Evolutionary conservation across 2,329 filamentous ascomycete genomes (phyloP).

Genomic region (Helotiales sp.): DNA sequence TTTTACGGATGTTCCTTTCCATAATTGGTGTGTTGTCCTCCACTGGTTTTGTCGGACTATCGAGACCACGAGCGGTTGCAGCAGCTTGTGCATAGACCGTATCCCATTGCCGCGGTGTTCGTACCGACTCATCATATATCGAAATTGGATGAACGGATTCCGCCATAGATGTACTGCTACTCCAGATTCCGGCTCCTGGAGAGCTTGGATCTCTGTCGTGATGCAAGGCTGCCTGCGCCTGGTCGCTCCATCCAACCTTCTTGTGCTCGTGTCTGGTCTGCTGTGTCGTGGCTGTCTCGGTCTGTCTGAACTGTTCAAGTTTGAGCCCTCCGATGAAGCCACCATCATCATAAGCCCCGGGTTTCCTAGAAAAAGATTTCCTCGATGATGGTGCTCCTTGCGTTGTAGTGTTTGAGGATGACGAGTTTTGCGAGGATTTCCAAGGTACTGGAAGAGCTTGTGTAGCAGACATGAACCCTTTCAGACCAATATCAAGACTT

Average conservation of each 20-base stretch:
- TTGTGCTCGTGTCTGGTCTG: constrained; percentile 20
- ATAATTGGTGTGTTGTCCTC: constrained; percentile 26
- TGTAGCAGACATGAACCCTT: constrained; percentile 28
- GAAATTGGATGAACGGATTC: constrained; percentile 23
- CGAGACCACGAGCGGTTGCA: background rate
- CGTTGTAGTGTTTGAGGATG: constrained; percentile 10
- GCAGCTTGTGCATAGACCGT: constrained; percentile 22
- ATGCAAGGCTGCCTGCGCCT: background rate
- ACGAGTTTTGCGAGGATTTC: constrained; percentile 19
- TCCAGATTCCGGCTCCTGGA: background rate
- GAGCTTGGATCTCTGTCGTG: constrained; percentile 1
- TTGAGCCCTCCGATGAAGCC: constrained; percentile 43
- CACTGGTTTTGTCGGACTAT: background rate
- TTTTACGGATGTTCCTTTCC: constrained; percentile 28
- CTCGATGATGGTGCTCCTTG: constrained; percentile 21
- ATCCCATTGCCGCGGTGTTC: constrained; percentile 30
- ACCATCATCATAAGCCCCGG: constrained; percentile 6
- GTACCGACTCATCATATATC: constrained; percentile 23
- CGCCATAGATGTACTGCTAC: constrained; percentile 14
- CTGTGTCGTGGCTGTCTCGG: constrained; percentile 32
- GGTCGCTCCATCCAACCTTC: constrained; percentile 14
- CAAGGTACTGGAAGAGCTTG: constrained; percentile 27
- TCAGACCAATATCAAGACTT: constrained; percentile 36
- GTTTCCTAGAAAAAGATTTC: constrained; percentile 7
- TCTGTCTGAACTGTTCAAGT: constrained; percentile 31